phyloP scores from a whole-genome alignment of 192 early-diverging fungal species.

The Backusella morwellensis region DNA sequence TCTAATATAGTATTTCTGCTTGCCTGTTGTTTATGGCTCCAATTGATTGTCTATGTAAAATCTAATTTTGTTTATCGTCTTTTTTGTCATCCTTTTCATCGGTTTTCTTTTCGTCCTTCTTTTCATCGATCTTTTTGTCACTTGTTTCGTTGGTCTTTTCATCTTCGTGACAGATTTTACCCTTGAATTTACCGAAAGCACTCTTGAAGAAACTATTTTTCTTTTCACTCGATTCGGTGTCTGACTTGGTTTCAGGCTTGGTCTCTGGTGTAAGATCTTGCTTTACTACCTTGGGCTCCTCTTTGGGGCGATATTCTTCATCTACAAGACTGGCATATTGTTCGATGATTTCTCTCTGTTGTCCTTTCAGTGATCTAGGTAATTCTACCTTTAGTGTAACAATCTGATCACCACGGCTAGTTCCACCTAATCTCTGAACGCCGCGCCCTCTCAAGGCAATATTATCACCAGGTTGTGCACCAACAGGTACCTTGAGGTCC shows the following conservation, averaged over 20 bases:
- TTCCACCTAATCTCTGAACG: constrained; percentile 55
- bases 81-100: not conserved
- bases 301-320: constrained; percentile 24
- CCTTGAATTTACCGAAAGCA: constrained; percentile 55
- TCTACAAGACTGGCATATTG: constrained; percentile 54
- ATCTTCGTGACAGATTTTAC: constrained; percentile 48
- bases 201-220: constrained; percentile 58
- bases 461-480: constrained; percentile 88
- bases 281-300: not conserved
- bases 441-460: constrained; percentile 79
- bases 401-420: constrained; percentile 84
- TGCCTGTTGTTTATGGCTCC: not conserved
- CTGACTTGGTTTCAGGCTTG: constrained; percentile 21
- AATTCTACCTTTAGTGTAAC: constrained; percentile 83
- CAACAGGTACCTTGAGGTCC: constrained; percentile 81
- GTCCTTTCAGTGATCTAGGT: constrained; percentile 56
- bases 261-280: constrained; percentile 16
- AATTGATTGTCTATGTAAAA: not conserved
- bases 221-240: constrained; percentile 22
- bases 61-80: not conserved
- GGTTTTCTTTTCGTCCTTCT: constrained; percentile 10
- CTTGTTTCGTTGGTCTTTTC: constrained; percentile 29
- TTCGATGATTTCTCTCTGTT: constrained; percentile 61
- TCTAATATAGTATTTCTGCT: not conserved
- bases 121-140: constrained; percentile 11